Conservation (phyloP, 352 stramenopile species). For the Phytophthora boehmeriae region DNA sequence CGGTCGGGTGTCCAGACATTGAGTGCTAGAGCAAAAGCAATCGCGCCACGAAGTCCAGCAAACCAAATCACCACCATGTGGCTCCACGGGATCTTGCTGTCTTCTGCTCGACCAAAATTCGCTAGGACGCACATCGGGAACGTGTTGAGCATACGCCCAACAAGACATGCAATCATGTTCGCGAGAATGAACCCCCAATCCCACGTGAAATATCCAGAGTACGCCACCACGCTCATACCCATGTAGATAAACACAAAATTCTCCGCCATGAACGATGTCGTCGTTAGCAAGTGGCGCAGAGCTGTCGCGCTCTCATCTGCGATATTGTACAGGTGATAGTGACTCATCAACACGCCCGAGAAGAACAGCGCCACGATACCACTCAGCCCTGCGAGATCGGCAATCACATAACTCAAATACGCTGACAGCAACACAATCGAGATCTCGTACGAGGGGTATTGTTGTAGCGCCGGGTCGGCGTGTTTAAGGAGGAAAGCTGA, state of each 20-base stretch:
- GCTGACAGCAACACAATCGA: slow-evolving; percentile 85
- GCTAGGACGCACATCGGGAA: slow-evolving; percentile 83
- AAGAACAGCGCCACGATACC: slow-evolving; percentile 96
- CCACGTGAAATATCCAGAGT: slow-evolving; percentile 80
- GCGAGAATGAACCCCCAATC: slow-evolving; percentile 85
- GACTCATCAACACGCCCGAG: slow-evolving; percentile 89
- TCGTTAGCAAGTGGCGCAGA: slow-evolving; percentile 81
- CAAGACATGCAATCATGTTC: slow-evolving; percentile 69
- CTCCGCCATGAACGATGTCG: slow-evolving; percentile 80
- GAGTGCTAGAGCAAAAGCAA: slow-evolving; percentile 89
- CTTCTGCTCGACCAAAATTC: slow-evolving; percentile 63
- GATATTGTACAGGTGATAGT: slow-evolving; percentile 89
- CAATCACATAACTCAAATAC: slow-evolving; percentile 84
- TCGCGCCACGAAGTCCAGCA: slow-evolving; percentile 91
- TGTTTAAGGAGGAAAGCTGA: slow-evolving; percentile 86
- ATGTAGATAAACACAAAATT: slow-evolving; percentile 92
- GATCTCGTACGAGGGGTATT: slow-evolving; percentile 89
- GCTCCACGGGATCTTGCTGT: slow-evolving; percentile 74
- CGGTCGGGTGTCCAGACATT: slow-evolving; percentile 70
- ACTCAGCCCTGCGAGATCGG: slow-evolving; percentile 77
- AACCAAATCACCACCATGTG: slow-evolving; percentile 93
- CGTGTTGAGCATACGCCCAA: slow-evolving; percentile 73
- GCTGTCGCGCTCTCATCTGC: slow-evolving; percentile 76
- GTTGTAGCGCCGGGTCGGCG: slow-evolving; percentile 66
- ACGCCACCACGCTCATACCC: slow-evolving; percentile 84